Evolutionary conservation across 2,329 filamentous ascomycete species (phyloP).

Genomic region (Xylaria digitata): DNA sequence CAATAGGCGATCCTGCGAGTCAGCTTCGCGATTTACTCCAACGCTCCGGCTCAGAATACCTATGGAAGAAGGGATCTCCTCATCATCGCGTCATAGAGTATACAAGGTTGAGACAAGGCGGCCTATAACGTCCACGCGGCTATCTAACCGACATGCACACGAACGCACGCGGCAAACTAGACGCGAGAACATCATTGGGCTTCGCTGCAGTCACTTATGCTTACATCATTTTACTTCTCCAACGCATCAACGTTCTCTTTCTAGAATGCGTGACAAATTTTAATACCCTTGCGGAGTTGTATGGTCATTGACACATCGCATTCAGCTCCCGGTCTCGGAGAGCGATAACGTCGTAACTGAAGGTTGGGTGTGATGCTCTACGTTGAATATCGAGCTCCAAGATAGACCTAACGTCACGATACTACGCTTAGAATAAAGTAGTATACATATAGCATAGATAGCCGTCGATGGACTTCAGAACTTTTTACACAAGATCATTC

Average conservation of each 20-base stretch:
- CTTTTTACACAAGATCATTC: no score
- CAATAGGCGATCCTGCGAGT: no score
- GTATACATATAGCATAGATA: no score
- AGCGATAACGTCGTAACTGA: background rate
- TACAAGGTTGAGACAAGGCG: background rate
- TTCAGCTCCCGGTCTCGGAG: background rate
- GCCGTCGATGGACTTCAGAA: no score
- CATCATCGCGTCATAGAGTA: background rate
- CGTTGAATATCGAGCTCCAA: background rate
- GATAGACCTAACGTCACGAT: background rate
- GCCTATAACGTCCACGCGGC: background rate
- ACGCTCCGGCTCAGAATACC: background rate
- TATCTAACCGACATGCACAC: slow-evolving; percentile 1
- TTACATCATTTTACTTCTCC: background rate
- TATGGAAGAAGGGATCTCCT: background rate
- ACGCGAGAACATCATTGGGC: slow-evolving; percentile 1
- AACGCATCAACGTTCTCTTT: background rate
- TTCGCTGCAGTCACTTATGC: background rate
- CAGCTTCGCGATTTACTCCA: background rate
- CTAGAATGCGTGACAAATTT: background rate
- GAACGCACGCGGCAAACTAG: slow-evolving; percentile 1
- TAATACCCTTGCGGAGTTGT: no score
- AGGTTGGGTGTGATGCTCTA: background rate
- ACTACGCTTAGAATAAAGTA: no score
- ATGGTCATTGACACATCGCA: background rate